Evolutionary conservation across 1,284 basidiomycete genomes (phyloP), one percentile per base, ranked within the genome.

Genomic region (Schizophyllum commune): DNA sequence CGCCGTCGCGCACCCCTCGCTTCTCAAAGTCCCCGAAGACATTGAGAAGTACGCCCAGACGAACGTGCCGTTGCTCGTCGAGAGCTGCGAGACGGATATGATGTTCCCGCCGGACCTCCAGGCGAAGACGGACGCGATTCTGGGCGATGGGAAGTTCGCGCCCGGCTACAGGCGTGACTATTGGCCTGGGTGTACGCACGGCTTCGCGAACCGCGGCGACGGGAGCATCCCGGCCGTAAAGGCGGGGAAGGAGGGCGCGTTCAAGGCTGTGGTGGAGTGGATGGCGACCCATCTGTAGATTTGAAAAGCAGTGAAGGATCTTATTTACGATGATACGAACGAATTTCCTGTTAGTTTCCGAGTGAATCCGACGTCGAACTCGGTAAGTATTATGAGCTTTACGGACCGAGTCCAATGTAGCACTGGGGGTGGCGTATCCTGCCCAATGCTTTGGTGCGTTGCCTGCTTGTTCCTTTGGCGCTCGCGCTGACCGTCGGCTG

Each of bases 1-100:
- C 0, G 83, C 81, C 22, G 76, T 81, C 58, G 71, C 82, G 0
- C 92, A 94, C 72, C 91, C 91, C 1, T 89, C 89, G 3, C 74
- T 86, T 1, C 79, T 94, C 63, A 64, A 84, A 51, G 64, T 81
- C 54, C 86, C 88, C 9, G 81, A 73, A 1, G 85, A 88, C 70
- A 21, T 15, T 3, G 19, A 55, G 53, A 55, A 86, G 86, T 61
- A 83, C 51, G 60, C 62, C 1, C 76, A 69, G 15, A 75, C 83
- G 59, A 81, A 79, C 62, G 80, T 77, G 0, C 85, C 86, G 21
- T 74, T 89, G 8, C 77, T 87, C 34, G 81, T 88, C 71, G 86
- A 87, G 72, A 80, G 78, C 52, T 87, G 85, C 73, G 78, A 81
- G 32, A 61, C 73, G 33, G 86, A 88, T 69, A 4, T 60, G 2